Evolutionary conservation across 2,329 filamentous ascomycete genomes (phyloP).

Genomic region (Aspergillus hiratsukae): DNA sequence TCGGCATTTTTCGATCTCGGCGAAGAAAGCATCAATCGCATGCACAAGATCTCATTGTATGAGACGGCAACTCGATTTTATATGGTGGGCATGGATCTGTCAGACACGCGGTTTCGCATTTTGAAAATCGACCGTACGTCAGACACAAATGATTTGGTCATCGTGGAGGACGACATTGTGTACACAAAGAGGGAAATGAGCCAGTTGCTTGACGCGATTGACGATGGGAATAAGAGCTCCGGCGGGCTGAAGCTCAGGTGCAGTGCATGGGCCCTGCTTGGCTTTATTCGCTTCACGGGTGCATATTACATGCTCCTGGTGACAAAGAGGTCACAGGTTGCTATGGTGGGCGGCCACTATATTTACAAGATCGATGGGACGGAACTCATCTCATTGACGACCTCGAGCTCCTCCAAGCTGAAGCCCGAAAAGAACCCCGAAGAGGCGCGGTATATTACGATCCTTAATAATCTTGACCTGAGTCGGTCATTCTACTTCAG

Average conservation of each 20-base stretch:
- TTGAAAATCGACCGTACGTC: slow-evolving; percentile 91
- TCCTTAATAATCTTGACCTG: slow-evolving; percentile 85
- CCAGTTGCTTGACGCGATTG: slow-evolving; percentile 86
- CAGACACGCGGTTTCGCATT: slow-evolving; percentile 83
- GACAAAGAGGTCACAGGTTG: slow-evolving; percentile 92
- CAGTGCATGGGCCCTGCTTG: slow-evolving; percentile 87
- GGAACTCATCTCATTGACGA: slow-evolving; percentile 81
- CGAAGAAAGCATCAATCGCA: slow-evolving; percentile 52
- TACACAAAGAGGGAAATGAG: slow-evolving; percentile 92
- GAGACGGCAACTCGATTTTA: slow-evolving; percentile 93
- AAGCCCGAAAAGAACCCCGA: slow-evolving; percentile 82
- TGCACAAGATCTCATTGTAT: slow-evolving; percentile 98
- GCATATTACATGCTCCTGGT: slow-evolving; percentile 96
- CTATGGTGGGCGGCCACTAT: slow-evolving; percentile 93
- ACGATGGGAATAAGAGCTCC: slow-evolving; percentile 87
- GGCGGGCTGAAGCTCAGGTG: slow-evolving; percentile 87
- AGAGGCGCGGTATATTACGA: slow-evolving; percentile 81
- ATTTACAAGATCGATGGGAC: slow-evolving; percentile 94
- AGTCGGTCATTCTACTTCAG: slow-evolving; percentile 96
- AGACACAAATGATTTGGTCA: slow-evolving; percentile 70
- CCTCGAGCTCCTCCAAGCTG: slow-evolving; percentile 60
- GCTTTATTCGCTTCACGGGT: slow-evolving; percentile 93
- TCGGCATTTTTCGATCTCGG: slow-evolving; percentile 32
- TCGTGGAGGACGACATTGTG: slow-evolving; percentile 91
- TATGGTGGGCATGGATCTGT: slow-evolving; percentile 86